Conservation (phyloP, 2,329 filamentous ascomycete genomes). For the Setomelanomma holmii region DNA sequence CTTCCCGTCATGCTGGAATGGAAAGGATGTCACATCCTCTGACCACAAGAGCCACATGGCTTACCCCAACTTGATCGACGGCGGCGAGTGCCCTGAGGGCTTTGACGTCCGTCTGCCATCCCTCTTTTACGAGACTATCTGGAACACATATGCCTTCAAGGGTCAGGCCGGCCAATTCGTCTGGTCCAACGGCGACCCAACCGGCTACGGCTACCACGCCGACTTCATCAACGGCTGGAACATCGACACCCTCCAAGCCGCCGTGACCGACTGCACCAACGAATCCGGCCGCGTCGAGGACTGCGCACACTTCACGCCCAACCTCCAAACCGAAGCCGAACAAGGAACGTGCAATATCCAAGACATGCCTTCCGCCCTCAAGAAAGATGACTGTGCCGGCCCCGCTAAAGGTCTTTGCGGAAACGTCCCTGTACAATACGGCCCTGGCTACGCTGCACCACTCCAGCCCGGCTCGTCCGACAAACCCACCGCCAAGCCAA, state of each 20-base stretch:
- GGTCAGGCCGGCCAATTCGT: slow-evolving; percentile 66
- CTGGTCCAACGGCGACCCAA: slow-evolving; percentile 74
- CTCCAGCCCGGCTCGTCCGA: slow-evolving; percentile 28
- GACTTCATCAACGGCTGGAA: slow-evolving; percentile 80
- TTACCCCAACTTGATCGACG: slow-evolving; percentile 63
- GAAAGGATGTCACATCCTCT: slow-evolving; percentile 61
- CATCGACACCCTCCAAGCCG: slow-evolving; percentile 67
- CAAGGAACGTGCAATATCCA: slow-evolving; percentile 68
- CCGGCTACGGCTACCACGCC: slow-evolving; percentile 74
- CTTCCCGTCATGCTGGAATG: slow-evolving; percentile 80
- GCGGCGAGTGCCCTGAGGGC: slow-evolving; percentile 62
- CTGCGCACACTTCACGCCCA: slow-evolving; percentile 70
- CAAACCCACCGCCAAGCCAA: slow-evolving; percentile 30
- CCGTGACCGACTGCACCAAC: slow-evolving; percentile 77
- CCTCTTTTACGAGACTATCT: slow-evolving; percentile 67
- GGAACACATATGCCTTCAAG: slow-evolving; percentile 60
- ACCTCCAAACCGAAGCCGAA: slow-evolving; percentile 64
- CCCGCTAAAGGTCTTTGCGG: slow-evolving; percentile 71
- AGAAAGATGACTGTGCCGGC: slow-evolving; percentile 66
- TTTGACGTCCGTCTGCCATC: slow-evolving; percentile 64
- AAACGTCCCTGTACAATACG: slow-evolving; percentile 58
- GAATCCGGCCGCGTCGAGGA: slow-evolving; percentile 71
- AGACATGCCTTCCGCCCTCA: slow-evolving; percentile 60
- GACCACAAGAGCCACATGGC: slow-evolving; percentile 71
- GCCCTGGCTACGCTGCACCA: slow-evolving; percentile 51